Conservation (phyloP, 2,329 filamentous ascomycete genomes). For the Ophiostoma ips region DNA sequence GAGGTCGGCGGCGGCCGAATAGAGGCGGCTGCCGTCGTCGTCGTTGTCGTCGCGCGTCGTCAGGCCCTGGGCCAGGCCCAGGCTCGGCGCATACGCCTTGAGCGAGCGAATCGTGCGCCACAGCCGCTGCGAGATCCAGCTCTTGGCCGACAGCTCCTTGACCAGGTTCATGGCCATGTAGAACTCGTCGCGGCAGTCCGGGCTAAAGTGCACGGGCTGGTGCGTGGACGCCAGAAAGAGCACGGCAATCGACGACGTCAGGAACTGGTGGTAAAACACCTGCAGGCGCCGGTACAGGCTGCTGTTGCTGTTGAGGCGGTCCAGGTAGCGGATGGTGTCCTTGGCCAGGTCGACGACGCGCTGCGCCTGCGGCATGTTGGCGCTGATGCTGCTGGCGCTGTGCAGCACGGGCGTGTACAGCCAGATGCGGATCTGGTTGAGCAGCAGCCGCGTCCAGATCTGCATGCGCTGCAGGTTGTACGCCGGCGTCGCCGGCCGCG, state of each 20-base stretch:
- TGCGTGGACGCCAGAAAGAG: conserved; percentile 66
- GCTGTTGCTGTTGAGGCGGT: conserved; percentile 55
- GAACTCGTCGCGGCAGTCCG: conserved; percentile 58
- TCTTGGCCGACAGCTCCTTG: conserved; percentile 56
- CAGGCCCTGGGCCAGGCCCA: too few species aligned
- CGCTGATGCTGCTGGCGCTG: conserved; percentile 68
- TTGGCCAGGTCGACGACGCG: conserved; percentile 62
- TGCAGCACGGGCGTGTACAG: conserved; percentile 82
- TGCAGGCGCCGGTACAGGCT: conserved; percentile 60
- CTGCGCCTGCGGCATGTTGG: conserved; percentile 59
- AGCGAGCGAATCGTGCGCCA: conserved; percentile 60
- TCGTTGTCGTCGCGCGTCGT: too few species aligned
- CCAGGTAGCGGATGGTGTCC: conserved; percentile 60
- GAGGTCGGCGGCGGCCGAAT: conserved; percentile 30
- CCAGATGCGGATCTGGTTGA: conserved; percentile 48
- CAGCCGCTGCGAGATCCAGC: conserved; percentile 56
- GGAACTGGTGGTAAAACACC: conserved; percentile 68
- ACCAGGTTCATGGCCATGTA: conserved; percentile 65
- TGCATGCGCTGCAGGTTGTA: conserved; percentile 61
- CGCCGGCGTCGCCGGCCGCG: conserved; percentile 38
- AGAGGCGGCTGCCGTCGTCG: conserved; percentile 26
- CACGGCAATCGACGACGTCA: conserved; percentile 60
- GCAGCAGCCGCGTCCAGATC: conserved; percentile 71
- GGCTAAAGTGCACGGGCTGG: conserved; percentile 56
- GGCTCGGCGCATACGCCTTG: conserved; percentile 55